These are phyloP conservation scores for Dothistroma septosporum DNA, from an alignment of 2,329 filamentous ascomycete species.

Conservation along the genomic window DNA sequence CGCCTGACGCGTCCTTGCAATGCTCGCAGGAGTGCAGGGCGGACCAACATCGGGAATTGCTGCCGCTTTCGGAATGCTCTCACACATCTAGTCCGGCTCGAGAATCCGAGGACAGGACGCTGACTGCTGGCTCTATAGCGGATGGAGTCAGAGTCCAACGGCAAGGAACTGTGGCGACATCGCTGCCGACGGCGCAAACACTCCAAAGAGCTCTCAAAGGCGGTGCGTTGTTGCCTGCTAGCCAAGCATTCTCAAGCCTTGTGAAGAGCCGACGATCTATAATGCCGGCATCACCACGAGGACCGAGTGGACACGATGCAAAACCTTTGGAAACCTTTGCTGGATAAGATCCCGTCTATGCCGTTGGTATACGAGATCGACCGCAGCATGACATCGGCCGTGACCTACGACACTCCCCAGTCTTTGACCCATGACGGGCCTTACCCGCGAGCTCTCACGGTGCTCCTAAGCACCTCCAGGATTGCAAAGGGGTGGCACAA, in stretches of 20 bases:
- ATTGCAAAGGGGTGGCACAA: no score
- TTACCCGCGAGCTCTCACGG: no score
- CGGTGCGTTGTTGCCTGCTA: neutral
- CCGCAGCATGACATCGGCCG: no score
- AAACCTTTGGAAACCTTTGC: no score
- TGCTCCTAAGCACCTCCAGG: no score
- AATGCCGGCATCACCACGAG: neutral
- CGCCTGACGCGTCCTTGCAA: neutral
- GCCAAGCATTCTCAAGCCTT: conserved; percentile 3
- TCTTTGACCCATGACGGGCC: no score
- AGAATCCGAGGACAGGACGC: neutral
- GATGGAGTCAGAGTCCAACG: neutral
- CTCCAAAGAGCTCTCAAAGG: neutral
- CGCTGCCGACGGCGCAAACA: neutral
- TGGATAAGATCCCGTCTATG: no score
- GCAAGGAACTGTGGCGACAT: neutral
- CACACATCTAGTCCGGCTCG: neutral
- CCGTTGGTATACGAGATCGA: no score
- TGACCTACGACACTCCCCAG: no score
- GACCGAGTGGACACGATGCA: neutral
- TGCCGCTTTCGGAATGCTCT: conserved; percentile 3
- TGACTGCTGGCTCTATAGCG: neutral
- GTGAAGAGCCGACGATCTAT: neutral
- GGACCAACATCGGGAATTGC: neutral
- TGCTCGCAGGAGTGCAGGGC: conserved; percentile 1